Percentiles rank a stretch among this genome's conserved stretches.
These are phyloP conservation scores for Kwoniella heveanensis DNA, from an alignment of 768 basidiomycete genomes.

Conservation along the genomic window DNA sequence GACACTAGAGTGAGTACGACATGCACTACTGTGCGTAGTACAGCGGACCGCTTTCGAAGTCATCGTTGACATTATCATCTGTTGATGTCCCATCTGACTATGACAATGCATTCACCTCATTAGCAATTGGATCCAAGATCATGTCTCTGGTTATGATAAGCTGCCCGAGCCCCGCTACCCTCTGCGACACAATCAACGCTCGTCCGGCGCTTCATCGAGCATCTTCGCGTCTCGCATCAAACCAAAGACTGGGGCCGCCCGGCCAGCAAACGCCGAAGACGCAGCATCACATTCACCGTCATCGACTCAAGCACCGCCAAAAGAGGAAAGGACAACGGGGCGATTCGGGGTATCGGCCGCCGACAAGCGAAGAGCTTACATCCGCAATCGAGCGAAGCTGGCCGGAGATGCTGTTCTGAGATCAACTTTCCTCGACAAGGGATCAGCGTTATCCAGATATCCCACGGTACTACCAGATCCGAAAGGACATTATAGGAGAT, in stretches of 20 bases:
- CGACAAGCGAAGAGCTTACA: background rate
- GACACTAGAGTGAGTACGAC: conserved; percentile 9
- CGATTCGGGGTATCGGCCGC: background rate
- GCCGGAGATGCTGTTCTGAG: background rate
- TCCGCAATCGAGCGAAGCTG: conserved; percentile 2
- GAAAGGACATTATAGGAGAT: conserved; percentile 14
- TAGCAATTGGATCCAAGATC: background rate
- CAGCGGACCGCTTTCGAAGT: no score
- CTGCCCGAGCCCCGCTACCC: background rate
- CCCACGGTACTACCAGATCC: conserved; percentile 20
- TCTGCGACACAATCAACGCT: background rate
- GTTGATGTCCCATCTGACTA: no score
- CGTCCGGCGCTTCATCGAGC: background rate
- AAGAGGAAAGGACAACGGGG: background rate
- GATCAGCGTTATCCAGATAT: conserved; percentile 1
- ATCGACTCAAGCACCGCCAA: background rate
- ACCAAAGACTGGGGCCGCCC: background rate
- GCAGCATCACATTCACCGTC: background rate
- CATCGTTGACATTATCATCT: no score
- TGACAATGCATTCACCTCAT: no score
- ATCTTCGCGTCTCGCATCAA: background rate
- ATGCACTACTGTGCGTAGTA: no score
- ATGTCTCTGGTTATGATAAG: background rate
- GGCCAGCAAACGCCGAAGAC: background rate
- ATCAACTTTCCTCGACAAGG: background rate